Base-by-base conservation (phyloP, 495 filamentous ascomycete species). In the Talaromyces liani region DNA sequence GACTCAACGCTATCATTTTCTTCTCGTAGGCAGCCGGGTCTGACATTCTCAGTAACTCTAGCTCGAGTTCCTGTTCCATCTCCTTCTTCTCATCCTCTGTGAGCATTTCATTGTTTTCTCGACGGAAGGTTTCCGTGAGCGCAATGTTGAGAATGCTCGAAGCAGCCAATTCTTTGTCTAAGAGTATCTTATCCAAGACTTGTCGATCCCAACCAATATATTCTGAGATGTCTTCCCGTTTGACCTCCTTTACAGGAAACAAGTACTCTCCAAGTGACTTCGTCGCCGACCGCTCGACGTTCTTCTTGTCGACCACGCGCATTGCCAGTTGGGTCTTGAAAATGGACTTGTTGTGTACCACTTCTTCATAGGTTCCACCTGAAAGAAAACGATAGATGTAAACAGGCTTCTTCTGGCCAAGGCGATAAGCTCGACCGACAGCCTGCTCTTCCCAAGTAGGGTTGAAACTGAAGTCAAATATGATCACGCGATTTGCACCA, bases 391-490 rank as follows among this genome's bases (percentile, higher is more conserved):
- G 88, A 70, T 98, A 98, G 3, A 97, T 91, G 72, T 80, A 96
- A 2, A 96, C 92, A 1, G 81, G 79, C 66, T 96, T 97, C 18
- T 72, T 74, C 68, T 98, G 93, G 0, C 93, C 93, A 22, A 98
- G 80, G 2, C 93, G 90, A 70, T 95, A 96, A 0, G 89, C 88
- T 66, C 93, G 83, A 8, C 91, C 93, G 61, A 98, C 84, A 6
- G 93, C 93, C 71, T 98, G 93, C 63, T 93, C 86, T 69, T 97
- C 93, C 72, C 86, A 82, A 5, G 82, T 81, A 0, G 93, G 93
- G 60, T 91, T 93, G 72, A 86, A 97, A 56, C 79, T 78, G 70
- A 88, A 91, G 68, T 98, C 93, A 39, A 96, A 88, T 20, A 98
- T 89, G 24, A 97, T 80, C 9, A 96, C 90, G 6, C 93, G 84